phyloP scores from a whole-genome alignment of 2,329 filamentous ascomycete genomes.

The Colletotrichum trifolii region DNA sequence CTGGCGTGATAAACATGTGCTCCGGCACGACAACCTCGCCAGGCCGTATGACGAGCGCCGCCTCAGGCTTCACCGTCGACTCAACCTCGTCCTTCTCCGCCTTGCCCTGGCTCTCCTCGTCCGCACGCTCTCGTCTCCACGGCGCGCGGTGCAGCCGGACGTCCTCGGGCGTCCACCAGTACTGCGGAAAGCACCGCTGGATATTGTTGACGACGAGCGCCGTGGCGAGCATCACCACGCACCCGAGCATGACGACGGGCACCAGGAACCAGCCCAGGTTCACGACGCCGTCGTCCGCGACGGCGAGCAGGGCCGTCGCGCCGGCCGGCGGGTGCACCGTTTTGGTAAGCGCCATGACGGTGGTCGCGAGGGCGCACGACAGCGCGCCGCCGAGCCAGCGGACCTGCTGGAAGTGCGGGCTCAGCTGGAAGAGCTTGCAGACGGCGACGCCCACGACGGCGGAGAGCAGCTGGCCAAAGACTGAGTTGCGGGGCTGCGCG shows the following conservation, averaged over 20 bases:
- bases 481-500: constrained; percentile 76
- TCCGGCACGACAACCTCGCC: constrained; percentile 49
- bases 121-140: constrained; percentile 6
- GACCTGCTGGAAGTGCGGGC: constrained; percentile 58
- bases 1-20: constrained; percentile 50
- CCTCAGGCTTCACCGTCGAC: constrained; percentile 28
- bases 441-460: constrained; percentile 70
- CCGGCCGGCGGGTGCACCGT: constrained; percentile 81
- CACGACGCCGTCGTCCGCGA: constrained; percentile 65
- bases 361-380: constrained; percentile 71
- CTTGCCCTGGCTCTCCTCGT: constrained; percentile 15
- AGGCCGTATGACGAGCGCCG: constrained; percentile 49
- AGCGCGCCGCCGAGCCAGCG: constrained; percentile 74
- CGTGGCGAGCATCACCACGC: constrained; percentile 68
- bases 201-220: constrained; percentile 78
- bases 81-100: constrained; percentile 4
- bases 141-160: constrained; percentile 13
- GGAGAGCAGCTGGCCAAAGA: constrained; percentile 75
- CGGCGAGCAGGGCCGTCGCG: constrained; percentile 77
- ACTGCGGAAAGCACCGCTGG: constrained; percentile 72
- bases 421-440: constrained; percentile 72
- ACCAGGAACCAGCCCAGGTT: constrained; percentile 76
- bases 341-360: constrained; percentile 75
- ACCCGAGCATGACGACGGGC: constrained; percentile 70
- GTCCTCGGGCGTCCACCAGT: constrained; percentile 73